These are phyloP conservation scores for Fraxinus latifolia DNA, from an alignment of 305 asterid species.

Conservation along the genomic window DNA sequence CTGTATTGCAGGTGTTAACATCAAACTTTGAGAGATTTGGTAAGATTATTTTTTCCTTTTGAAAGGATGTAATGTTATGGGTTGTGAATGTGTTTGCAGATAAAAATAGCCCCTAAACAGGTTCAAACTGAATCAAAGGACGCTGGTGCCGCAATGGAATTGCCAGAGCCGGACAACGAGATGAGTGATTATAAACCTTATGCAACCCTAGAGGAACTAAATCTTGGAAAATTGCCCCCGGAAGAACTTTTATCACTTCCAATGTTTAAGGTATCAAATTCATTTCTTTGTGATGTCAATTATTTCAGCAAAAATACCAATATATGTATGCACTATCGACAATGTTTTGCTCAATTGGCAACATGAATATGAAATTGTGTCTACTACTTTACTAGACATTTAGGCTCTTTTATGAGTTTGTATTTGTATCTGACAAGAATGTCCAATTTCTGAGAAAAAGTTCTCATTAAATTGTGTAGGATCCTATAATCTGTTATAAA, in stretches of 20 bases:
- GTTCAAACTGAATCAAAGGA: conserved; percentile 45
- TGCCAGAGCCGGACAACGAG: conserved; percentile 35
- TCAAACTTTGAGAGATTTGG: conserved; percentile 18
- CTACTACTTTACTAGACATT: background rate
- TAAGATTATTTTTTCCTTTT: conserved; percentile 19
- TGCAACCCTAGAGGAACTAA: conserved; percentile 66
- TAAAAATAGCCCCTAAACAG: conserved; percentile 69
- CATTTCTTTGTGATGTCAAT: background rate
- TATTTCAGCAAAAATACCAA: background rate
- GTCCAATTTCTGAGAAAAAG: background rate
- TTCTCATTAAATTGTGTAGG: background rate
- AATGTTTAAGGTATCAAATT: conserved; percentile 67
- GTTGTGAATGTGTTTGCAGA: conserved; percentile 46
- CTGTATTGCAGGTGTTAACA: conserved; percentile 64
- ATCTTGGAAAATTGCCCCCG: conserved; percentile 71
- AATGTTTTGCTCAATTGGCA: background rate
- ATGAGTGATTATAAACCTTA: conserved; percentile 38
- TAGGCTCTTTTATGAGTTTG: background rate
- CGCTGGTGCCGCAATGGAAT: conserved; percentile 30
- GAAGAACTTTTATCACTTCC: conserved; percentile 90
- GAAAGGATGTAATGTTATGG: background rate
- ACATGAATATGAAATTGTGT: background rate
- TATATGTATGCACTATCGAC: background rate
- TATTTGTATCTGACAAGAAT: background rate
- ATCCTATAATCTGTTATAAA: background rate